Base-by-base conservation (phyloP, 352 stramenopile genomes). In the Pythium chondricola region DNA sequence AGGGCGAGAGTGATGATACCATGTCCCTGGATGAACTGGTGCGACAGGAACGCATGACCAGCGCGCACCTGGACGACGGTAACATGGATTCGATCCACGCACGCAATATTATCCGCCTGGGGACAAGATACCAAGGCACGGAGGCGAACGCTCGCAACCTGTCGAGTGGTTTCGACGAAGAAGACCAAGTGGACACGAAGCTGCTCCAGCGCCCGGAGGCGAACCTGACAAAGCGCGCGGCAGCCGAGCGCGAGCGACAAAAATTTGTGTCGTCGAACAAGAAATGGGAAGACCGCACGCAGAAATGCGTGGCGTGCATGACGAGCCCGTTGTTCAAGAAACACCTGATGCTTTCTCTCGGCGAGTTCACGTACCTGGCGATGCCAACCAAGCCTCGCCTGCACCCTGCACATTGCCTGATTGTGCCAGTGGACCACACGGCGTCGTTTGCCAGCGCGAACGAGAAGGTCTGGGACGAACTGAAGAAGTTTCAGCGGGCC, bases 141-240 rank as follows among this genome's bases (percentile, higher is more conserved):
- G 77, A 90, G 58, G 64, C 73, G 25, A 87, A 73, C 21, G 63
- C 66, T 11, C 63, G 62, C 13, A 88, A 80, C 20, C 52, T 86
- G 13, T 74, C 77, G 3, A 93, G 82, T 32, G 79, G 79, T 10
- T 88, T 93, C 52, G 82, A 90, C 32, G 82, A 93, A 41, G 83
- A 92, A 31, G 78, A 89, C 17, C 67, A 85, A 59, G 58, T 92
- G 8, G 72, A 88, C 43, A 83, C 67, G 54, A 78, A 63, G 29
- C 71, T 91, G 70, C 46, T 87, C 24, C 46, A 73, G 38, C 56
- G 64, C 2, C 61, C 74, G 11, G 65, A 67, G 2, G 64, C 63
- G 6, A 69, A 73, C 16, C 47, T 88, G 9, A 92, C 80, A 14
- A 79, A 83, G 29, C 70, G 73, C 7, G 80, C 76, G 24, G 63